These are phyloP conservation scores for Colletotrichum spinosum DNA, from an alignment of 2,329 filamentous ascomycete genomes.

Conservation along the genomic window DNA sequence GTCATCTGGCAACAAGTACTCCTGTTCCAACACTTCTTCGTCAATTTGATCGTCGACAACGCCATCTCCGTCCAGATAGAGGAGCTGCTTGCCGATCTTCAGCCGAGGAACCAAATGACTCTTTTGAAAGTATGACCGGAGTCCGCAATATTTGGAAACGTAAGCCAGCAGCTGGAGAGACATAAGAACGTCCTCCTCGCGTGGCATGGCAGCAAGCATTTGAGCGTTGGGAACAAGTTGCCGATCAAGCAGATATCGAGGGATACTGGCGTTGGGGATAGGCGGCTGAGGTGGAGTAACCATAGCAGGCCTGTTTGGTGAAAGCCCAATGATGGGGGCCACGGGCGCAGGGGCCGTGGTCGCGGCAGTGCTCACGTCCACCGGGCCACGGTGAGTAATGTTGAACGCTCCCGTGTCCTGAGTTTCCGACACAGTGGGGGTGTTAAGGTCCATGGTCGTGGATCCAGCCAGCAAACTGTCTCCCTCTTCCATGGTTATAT, in stretches of 20 bases:
- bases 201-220: slow-evolving; percentile 90
- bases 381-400: slow-evolving; percentile 85
- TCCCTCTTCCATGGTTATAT: slow-evolving; percentile 82
- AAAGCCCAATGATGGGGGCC: slow-evolving; percentile 74
- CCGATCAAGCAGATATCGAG: slow-evolving; percentile 83
- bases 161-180: slow-evolving; percentile 96
- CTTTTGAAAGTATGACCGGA: slow-evolving; percentile 93
- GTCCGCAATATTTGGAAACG: slow-evolving; percentile 98
- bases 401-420: slow-evolving; percentile 93
- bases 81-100: slow-evolving; percentile 87
- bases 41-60: slow-evolving; percentile 55
- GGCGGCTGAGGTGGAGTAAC: slow-evolving; percentile 81
- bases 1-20: slow-evolving; percentile 92
- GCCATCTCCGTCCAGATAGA: slow-evolving; percentile 79
- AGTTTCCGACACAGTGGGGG: slow-evolving; percentile 84
- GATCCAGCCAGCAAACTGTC: slow-evolving; percentile 80
- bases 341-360: slow-evolving; percentile 74
- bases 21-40: slow-evolving; percentile 78
- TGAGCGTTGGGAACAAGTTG: slow-evolving; percentile 76
- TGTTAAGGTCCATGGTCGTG: slow-evolving; percentile 78
- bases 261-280: slow-evolving; percentile 76
- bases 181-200: slow-evolving; percentile 98
- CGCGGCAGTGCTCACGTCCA: slow-evolving; percentile 87
- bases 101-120: slow-evolving; percentile 93
- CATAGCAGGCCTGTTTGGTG: slow-evolving; percentile 77